Evolutionary conservation across 2,329 filamentous ascomycete genomes (phyloP).

Genomic region (Juglanconis oblonga): DNA sequence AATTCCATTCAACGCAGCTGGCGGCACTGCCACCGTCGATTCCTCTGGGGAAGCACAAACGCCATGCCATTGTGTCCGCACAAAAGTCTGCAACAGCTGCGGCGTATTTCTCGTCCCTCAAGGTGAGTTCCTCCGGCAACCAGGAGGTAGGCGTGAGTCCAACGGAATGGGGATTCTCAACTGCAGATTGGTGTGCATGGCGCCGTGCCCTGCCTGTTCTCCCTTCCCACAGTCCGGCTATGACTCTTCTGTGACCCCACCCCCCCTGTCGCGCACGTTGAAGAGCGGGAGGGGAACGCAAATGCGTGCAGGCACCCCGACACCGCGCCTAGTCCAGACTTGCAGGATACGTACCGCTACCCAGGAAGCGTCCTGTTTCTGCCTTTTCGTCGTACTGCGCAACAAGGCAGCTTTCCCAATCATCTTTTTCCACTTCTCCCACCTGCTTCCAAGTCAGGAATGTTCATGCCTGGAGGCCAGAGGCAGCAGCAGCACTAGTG

Average conservation of each 20-base stretch:
- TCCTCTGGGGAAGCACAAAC: too few relatives aligned
- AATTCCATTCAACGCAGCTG: neutral
- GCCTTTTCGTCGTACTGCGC: slow-evolving; percentile 5
- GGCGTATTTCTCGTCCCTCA: neutral
- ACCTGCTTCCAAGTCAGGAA: neutral
- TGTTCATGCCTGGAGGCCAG: slow-evolving; percentile 4
- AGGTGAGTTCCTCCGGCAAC: neutral
- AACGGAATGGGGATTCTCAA: neutral
- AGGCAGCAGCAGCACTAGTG: slow-evolving; percentile 17
- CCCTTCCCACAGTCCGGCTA: neutral
- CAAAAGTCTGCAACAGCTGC: too few relatives aligned
- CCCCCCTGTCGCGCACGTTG: neutral
- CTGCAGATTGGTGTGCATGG: neutral
- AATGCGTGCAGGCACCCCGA: neutral
- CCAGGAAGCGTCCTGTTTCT: slow-evolving; percentile 8
- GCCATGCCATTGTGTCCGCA: too few relatives aligned
- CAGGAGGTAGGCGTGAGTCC: neutral
- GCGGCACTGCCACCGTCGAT: slow-evolving; percentile 4
- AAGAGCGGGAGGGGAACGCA: neutral
- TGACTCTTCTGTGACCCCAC: slow-evolving; percentile 6
- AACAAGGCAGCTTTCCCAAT: slow-evolving; percentile 14
- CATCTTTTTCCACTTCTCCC: slow-evolving; percentile 6
- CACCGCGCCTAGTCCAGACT: neutral
- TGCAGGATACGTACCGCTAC: neutral
- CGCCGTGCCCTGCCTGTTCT: slow-evolving; percentile 4